Evolutionary conservation across 352 stramenopile species (phyloP).

Genomic region (Phytophthora sojae): DNA sequence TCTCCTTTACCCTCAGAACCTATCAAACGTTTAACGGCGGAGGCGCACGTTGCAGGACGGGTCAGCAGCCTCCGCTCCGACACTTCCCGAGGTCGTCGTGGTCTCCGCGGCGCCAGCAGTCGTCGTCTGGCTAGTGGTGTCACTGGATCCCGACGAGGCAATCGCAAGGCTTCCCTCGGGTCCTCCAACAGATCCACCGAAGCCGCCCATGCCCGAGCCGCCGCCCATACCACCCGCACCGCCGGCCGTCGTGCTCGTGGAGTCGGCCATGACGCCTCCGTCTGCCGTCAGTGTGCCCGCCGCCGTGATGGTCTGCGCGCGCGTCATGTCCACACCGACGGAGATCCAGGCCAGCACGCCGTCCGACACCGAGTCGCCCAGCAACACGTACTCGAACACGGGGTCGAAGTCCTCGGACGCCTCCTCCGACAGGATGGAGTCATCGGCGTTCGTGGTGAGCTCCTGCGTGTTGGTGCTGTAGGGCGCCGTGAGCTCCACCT

Average conservation of each 20-base stretch:
- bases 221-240: constrained; percentile 12
- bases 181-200: constrained; percentile 17
- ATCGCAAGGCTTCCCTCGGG: background rate
- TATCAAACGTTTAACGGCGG: background rate
- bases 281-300: constrained; percentile 20
- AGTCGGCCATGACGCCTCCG: constrained; percentile 27
- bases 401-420: constrained; percentile 42
- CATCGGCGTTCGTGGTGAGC: constrained; percentile 34
- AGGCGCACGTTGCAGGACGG: background rate
- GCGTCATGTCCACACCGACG: constrained; percentile 40
- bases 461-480: constrained; percentile 41
- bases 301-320: constrained; percentile 26
- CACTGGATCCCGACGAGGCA: background rate
- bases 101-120: background rate
- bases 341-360: constrained; percentile 52
- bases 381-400: constrained; percentile 42
- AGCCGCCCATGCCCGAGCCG: constrained; percentile 16
- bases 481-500: constrained; percentile 23
- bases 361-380: constrained; percentile 41
- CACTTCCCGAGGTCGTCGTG: background rate
- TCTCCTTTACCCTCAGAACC: too few relatives aligned
- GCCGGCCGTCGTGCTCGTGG: constrained; percentile 13
- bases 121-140: background rate
- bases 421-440: constrained; percentile 41
- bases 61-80: background rate